phyloP scores from a whole-genome alignment of 768 basidiomycete species.

The Lactarius sp. region DNA sequence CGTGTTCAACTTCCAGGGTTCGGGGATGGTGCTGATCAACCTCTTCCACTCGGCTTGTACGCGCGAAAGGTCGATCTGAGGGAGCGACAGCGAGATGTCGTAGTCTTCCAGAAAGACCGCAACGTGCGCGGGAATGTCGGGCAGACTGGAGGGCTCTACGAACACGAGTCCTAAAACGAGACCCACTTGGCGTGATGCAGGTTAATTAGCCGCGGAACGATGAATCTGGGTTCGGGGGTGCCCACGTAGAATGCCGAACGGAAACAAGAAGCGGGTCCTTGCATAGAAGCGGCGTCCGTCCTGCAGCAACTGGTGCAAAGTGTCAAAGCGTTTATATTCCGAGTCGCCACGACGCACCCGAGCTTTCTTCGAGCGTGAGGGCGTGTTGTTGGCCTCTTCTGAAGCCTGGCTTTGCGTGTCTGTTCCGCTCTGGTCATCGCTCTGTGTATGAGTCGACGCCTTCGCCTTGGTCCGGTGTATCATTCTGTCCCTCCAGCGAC shows the following conservation, averaged over 20 bases:
- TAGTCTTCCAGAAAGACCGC: slow-evolving; percentile 64
- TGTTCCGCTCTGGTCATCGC: slow-evolving; percentile 27
- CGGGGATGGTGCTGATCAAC: slow-evolving; percentile 64
- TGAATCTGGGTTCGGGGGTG: slow-evolving; percentile 24
- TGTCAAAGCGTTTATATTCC: background rate
- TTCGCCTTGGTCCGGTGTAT: slow-evolving; percentile 34
- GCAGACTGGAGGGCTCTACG: slow-evolving; percentile 61
- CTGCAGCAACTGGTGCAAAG: background rate
- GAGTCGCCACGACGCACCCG: slow-evolving; percentile 28
- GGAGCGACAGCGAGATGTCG: slow-evolving; percentile 61
- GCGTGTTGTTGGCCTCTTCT: slow-evolving; percentile 28
- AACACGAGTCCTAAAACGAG: slow-evolving; percentile 57
- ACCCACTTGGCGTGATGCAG: slow-evolving; percentile 46
- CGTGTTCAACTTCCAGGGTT: slow-evolving; percentile 75
- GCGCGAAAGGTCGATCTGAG: slow-evolving; percentile 61
- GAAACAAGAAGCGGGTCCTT: slow-evolving; percentile 59
- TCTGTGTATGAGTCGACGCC: slow-evolving; percentile 24
- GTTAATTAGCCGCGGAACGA: background rate
- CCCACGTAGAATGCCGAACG: slow-evolving; percentile 60
- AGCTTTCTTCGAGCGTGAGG: slow-evolving; percentile 27
- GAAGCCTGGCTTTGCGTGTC: slow-evolving; percentile 28
- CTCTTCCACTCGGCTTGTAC: slow-evolving; percentile 70
- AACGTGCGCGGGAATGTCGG: slow-evolving; percentile 64
- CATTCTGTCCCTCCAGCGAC: slow-evolving; percentile 26
- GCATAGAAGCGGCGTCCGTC: slow-evolving; percentile 24